Conservation (phyloP, 208 protist species). For the Wallacemonas sp. region DNA sequence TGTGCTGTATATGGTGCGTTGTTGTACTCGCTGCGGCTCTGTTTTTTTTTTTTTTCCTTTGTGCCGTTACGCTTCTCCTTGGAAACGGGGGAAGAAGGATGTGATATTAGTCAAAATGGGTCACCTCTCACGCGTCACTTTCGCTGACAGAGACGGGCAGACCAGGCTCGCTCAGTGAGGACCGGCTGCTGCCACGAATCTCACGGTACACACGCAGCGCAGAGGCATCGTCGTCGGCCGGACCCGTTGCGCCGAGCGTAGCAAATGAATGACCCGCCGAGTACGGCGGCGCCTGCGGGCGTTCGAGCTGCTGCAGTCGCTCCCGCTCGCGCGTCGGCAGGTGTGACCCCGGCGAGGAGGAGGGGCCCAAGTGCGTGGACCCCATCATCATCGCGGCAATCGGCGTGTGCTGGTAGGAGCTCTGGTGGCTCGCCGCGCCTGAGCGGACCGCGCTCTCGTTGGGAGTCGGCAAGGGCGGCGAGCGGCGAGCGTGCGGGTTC, state of each 20-base stretch:
- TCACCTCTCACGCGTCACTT: slow-evolving; percentile 8
- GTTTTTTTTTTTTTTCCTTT: neutral
- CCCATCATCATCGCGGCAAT: too few relatives aligned
- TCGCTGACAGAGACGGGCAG: neutral
- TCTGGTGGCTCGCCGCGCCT: too few relatives aligned
- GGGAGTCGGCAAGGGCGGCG: too few relatives aligned
- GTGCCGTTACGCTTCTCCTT: neutral
- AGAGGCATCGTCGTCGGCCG: slow-evolving; percentile 26
- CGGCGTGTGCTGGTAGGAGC: too few relatives aligned
- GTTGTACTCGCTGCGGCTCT: too few relatives aligned
- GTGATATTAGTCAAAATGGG: neutral
- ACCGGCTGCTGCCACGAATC: slow-evolving; percentile 33
- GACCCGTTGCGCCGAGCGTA: slow-evolving; percentile 34
- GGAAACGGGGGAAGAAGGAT: slow-evolving; percentile 5
- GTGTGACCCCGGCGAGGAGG: neutral
- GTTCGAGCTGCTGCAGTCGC: slow-evolving; percentile 1
- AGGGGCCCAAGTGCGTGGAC: neutral
- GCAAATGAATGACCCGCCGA: slow-evolving; percentile 3
- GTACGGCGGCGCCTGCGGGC: slow-evolving; percentile 5
- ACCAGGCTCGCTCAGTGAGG: neutral
- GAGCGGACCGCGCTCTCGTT: too few relatives aligned
- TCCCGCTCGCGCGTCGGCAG: neutral
- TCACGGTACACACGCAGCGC: slow-evolving; percentile 45
- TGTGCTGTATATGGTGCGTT: too few relatives aligned
- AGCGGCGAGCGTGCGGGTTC: too few relatives aligned